Evolutionary conservation across 257 asterid genomes (phyloP), one percentile per base, ranked within the genome.

Genomic region (Catharanthus roseus): DNA sequence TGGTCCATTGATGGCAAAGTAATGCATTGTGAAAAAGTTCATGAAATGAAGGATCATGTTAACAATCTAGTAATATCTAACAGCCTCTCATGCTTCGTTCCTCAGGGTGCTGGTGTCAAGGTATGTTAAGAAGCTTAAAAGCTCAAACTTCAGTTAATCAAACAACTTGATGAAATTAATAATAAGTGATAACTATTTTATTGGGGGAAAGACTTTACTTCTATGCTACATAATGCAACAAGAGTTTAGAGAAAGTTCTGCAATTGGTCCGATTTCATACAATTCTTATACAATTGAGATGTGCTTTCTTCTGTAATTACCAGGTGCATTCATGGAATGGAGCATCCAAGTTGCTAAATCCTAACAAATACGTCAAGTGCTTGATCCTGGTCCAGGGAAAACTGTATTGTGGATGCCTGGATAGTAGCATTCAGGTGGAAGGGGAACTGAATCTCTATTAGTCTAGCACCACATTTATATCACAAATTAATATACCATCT

Each of bases 41-140:
- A 87, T 63, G 95, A 89, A 81, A 85, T 82, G 89, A 91, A 91
- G 86, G 97, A 89, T 78, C 93, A 80, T 36, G 82, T 89, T 62
- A 82, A 78, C 79, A 82, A 76, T 77, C 76, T 91, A 12, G 84
- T 87, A 6, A 88, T 87, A 72, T 83, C 96, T 60, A 86, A 76
- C 56, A 87, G 82, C 80, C 68, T 87, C 16, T 85, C 87, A 15
- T 91, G 93, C 84, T 91, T 85, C 72, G 84, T 88, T 77, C 90
- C 96, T 74, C 96, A 91, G 74, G 96, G 97, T 76, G 79, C 82
- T 44, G 97, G 96, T 23, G 68, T 89, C 77, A 91, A 87, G 95
- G 97, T 87, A 81, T 29, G 49, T 18, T 31, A 62, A 24, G 50
- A 62, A 71, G 41, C 16, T 67, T 16, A 8, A n/a, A 9, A 36